Evolutionary conservation across 2,329 filamentous ascomycete genomes (phyloP).

Genomic region (Exophiala sp.): DNA sequence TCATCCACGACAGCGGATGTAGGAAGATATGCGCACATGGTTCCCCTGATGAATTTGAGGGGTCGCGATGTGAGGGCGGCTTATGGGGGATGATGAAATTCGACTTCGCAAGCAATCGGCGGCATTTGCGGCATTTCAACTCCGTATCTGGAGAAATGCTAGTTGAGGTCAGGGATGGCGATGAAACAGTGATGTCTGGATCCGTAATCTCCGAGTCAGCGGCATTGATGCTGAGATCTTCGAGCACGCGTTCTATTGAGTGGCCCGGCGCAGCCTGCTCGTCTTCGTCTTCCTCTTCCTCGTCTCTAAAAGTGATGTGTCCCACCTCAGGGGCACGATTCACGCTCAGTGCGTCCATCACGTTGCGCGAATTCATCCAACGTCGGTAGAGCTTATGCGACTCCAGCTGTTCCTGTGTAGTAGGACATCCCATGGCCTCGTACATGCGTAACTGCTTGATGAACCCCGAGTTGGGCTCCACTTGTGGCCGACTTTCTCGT

Average conservation of each 20-base stretch:
- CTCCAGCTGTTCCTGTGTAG: slow-evolving; percentile 52
- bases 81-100: slow-evolving; percentile 52
- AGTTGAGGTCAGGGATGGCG: background rate
- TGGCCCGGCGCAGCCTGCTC: slow-evolving; percentile 29
- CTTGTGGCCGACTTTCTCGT: slow-evolving; percentile 64
- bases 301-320: slow-evolving; percentile 66
- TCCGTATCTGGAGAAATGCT: slow-evolving; percentile 40
- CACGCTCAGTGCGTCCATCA: slow-evolving; percentile 62
- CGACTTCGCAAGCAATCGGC: slow-evolving; percentile 59
- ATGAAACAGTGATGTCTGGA: slow-evolving; percentile 23
- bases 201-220: slow-evolving; percentile 22
- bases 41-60: slow-evolving; percentile 7
- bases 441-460: slow-evolving; percentile 83
- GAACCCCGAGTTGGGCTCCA: slow-evolving; percentile 87
- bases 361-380: slow-evolving; percentile 62
- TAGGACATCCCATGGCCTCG: slow-evolving; percentile 77
- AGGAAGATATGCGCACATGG: slow-evolving; percentile 80
- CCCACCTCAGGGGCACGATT: slow-evolving; percentile 71
- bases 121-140: slow-evolving; percentile 86
- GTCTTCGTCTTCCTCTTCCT: slow-evolving; percentile 38
- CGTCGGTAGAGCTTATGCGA: slow-evolving; percentile 70
- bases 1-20: slow-evolving; percentile 94
- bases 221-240: slow-evolving; percentile 5
- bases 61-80: slow-evolving; percentile 20
- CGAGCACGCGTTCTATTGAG: background rate